Base-by-base conservation (phyloP, 2,329 filamentous ascomycete genomes). In the Cordyceps cicadae region DNA sequence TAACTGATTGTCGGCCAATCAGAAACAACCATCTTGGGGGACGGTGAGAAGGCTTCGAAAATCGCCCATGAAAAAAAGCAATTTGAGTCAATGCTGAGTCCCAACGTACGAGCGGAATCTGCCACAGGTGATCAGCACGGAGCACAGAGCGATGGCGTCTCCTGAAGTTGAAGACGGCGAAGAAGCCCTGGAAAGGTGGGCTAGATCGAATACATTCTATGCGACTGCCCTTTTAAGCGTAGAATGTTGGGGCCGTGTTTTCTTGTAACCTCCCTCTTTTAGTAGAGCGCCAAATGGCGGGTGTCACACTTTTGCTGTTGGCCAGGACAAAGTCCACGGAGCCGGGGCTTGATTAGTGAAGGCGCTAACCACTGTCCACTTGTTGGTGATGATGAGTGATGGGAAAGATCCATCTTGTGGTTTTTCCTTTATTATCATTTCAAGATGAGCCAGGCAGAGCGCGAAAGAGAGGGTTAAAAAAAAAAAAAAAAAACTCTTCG, bases 231-330 rank as follows among this genome's bases (percentile, higher is more conserved):
- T 41, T 54, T 60, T 32, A 7, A 54, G 43, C 54, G 58, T 54
- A 60, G 58, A n/a, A 9, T 34, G 41, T 48, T 54, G 24, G 53
- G 55, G 37, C 37, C 26, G 32, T 43, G 34, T 39, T 19, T 52
- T n/a, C 19, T 12, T 54, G 32, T 24, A 54, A 60, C 58, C 58
- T 60, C 45, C 58, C 51, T 54, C 58, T 60, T 60, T 50, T 21
- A 60, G 58, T 59, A 59, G 17, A 59, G 56, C 56, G 49, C 39
- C 56, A 53, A 58, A 58, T 48, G 41, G 51, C 41, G 50, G 58
- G 32, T 49, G 58, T 46, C 50, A 59, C 45, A 41, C 5, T 54
- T 60, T 53, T 53, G 21, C 58, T n/a, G 14, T n/a, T n/a, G 24
- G 24, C 24, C 24, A 24, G 24, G 24, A 2, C 24, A 17, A 24